Evolutionary conservation across 2,329 filamentous ascomycete species (phyloP).

Genomic region (Trichoderma endophyticum): DNA sequence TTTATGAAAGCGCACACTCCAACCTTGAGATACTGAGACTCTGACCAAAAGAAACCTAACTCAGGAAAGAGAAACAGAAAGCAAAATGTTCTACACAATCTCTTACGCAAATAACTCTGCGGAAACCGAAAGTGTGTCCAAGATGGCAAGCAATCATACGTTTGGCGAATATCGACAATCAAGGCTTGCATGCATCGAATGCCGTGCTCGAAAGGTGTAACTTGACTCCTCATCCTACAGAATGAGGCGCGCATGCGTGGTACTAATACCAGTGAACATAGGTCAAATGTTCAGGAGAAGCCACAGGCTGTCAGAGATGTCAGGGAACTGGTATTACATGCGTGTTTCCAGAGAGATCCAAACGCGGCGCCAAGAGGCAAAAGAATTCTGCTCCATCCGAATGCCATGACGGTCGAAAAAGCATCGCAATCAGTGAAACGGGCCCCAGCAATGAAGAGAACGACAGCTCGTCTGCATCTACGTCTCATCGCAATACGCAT

Average conservation of each 20-base stretch:
- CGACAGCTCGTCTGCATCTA: neutral
- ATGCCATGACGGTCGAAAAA: neutral
- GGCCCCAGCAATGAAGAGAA: neutral
- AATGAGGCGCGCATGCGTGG: neutral
- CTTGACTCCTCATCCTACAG: neutral
- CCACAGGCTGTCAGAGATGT: conserved; percentile 1
- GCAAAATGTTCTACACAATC: conserved; percentile 1
- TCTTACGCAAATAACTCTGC: neutral
- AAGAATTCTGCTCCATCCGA: conserved; percentile 1
- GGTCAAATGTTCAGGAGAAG: conserved; percentile 11
- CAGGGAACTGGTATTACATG: neutral
- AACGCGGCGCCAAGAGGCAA: conserved; percentile 4
- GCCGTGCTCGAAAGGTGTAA: conserved; percentile 1
- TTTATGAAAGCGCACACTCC: neutral
- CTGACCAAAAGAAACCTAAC: too few relatives aligned
- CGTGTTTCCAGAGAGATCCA: conserved; percentile 3
- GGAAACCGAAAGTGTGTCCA: neutral
- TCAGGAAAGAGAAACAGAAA: neutral
- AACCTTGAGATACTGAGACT: neutral
- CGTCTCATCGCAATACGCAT: neutral
- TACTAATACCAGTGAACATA: neutral
- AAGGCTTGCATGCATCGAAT: conserved; percentile 3
- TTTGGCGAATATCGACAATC: conserved; percentile 6
- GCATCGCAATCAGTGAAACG: neutral
- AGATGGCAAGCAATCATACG: neutral